Percentiles rank a stretch among this genome's conserved stretches.
Conservation (phyloP, 1,139 yeast species). For the Debaryomyces sp. region DNA sequence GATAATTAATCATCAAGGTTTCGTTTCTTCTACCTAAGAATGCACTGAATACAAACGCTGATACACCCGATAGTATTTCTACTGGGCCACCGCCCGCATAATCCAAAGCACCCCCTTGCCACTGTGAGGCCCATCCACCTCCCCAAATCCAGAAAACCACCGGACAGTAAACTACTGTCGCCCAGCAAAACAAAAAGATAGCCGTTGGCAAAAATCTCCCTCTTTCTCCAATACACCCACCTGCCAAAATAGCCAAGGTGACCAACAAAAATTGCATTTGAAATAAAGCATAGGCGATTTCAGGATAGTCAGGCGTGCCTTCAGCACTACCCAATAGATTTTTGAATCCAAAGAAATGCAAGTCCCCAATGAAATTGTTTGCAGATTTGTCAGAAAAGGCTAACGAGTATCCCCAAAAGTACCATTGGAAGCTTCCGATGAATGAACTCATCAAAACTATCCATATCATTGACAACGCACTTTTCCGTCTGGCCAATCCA, state of each 20-base stretch:
- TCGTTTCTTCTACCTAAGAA: conserved; percentile 85
- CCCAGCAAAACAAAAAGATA: conserved; percentile 84
- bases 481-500: conserved; percentile 89
- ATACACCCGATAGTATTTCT: conserved; percentile 87
- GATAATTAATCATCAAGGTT: conserved; percentile 80
- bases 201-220: conserved; percentile 86
- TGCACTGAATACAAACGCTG: conserved; percentile 83
- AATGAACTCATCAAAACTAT: conserved; percentile 74
- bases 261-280: conserved; percentile 93
- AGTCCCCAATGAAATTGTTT: conserved; percentile 84
- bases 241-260: conserved; percentile 87
- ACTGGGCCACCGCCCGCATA: conserved; percentile 99
- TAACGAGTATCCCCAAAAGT: conserved; percentile 95
- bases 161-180: conserved; percentile 91
- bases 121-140: conserved; percentile 82
- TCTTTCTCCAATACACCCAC: conserved; percentile 89
- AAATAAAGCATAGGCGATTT: conserved; percentile 79
- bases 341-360: conserved; percentile 79
- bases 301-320: conserved; percentile 62
- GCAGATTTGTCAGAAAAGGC: conserved; percentile 79
- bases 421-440: conserved; percentile 91
- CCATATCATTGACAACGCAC: conserved; percentile 90
- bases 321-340: conserved; percentile 59
- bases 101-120: conserved; percentile 87
- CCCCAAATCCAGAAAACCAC: conserved; percentile 97